A percentile compares a stretch with the other conserved stretches of the same genome.
These are phyloP conservation scores for Hortiboletus flavorubellus DNA, from an alignment of 768 basidiomycete species.

Conservation along the genomic window DNA sequence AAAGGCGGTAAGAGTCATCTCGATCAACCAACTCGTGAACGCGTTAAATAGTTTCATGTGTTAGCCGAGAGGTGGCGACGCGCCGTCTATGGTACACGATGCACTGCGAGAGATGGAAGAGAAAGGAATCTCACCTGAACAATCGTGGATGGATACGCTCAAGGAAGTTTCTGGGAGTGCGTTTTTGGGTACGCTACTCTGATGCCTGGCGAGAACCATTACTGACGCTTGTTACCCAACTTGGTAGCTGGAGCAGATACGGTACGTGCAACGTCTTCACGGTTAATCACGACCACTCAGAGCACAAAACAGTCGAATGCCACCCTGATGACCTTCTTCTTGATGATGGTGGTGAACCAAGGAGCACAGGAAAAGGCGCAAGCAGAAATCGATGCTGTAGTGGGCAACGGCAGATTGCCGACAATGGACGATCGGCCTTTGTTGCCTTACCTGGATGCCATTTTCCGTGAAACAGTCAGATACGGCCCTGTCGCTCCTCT, in stretches of 20 bases:
- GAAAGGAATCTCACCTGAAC: not conserved
- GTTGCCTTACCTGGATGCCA: conserved; percentile 10
- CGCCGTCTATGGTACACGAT: conserved; percentile 5
- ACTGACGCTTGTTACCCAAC: not conserved
- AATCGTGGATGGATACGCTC: not conserved
- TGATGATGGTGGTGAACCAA: conserved; percentile 11
- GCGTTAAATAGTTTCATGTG: not conserved
- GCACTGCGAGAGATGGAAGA: not conserved
- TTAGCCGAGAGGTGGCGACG: not conserved
- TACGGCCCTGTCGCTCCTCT: not conserved
- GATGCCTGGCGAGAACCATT: not conserved
- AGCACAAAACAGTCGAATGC: not conserved
- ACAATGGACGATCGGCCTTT: conserved; percentile 3
- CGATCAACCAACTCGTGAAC: not conserved
- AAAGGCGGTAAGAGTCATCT: not conserved
- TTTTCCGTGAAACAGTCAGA: conserved; percentile 5
- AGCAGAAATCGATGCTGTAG: conserved; percentile 4
- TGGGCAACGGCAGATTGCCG: conserved; percentile 3
- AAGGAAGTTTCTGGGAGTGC: conserved; percentile 1
- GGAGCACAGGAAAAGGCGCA: conserved; percentile 3
- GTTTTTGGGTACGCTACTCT: not conserved
- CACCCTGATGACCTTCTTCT: conserved; percentile 6
- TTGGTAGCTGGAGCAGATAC: conserved; percentile 6
- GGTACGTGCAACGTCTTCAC: not conserved
- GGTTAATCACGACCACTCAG: not conserved